Evolutionary conservation across 176 grass and related monocot genomes (phyloP), one percentile per base, ranked within the genome.

Genomic region (Poa pratensis): DNA sequence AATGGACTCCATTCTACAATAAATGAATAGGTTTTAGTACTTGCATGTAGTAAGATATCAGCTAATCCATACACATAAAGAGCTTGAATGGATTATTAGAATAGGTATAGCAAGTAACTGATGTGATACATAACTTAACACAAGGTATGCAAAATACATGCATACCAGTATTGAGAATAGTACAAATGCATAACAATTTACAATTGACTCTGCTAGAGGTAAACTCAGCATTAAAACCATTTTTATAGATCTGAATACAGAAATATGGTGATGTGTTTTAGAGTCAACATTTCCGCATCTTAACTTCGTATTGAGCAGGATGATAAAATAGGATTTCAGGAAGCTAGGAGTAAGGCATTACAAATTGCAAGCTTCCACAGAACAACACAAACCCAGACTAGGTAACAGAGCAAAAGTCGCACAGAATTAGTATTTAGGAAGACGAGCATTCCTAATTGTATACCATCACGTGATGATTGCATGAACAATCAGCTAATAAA

Each of bases 1-100:
- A 92, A 79, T 92, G 90, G 80, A 95, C 83, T 84, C 88, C 86
- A 9, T 92, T 95, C 93, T 95, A 85, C 23, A 79, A 75, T 46
- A 40, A 19, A 75, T 57, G 64, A 49, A 83, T 4, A 12, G 40
- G 24, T 83, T 58, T 83, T 16, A 87, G 59, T 67, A 79, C 2
- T 1, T 51, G 23, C 24, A 57, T 40, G 26, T 50, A 59, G 60
- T 18, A 62, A 52, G 46, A 72, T 35, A 73, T 63, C 20, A 73
- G 49, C 22, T 2, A 49, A 63, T 16, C 53, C 7, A 60, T 32
- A 35, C 57, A 84, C 43, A 79, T 13, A 9, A 63, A 79, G 30
- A 14, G 7, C 4, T 22, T 59, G 58, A 30, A 86, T 78, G 68
- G 22, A 46, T 5, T 23, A 27, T 14, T 28, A 50, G 48, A 17